Evolutionary conservation across 176 grass and related monocot genomes (phyloP), one percentile per base, ranked within the genome.

Genomic region (Raddia distichophylla): DNA sequence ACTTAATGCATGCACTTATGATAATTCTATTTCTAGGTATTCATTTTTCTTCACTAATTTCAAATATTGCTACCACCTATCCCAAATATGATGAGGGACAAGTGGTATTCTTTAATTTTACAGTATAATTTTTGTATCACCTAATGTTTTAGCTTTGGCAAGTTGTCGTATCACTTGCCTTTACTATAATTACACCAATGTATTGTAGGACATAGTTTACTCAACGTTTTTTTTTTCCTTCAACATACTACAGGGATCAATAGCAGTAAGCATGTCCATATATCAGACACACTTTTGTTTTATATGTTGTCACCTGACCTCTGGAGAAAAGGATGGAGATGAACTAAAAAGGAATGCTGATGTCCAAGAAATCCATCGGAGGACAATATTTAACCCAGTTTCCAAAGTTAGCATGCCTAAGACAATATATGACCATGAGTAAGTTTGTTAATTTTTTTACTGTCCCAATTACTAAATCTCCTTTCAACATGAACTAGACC

Each of bases 231-330:
- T 73, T 15, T 78, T 86, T 51, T 27, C 27, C 18, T 79, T 87
- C 43, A 58, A 70, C 33, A 70, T 90, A 44, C 60, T 92, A 67
- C 92, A 98, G 96, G 96, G 96, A 74, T 95, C 96, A 60, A 90
- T 98, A 93, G 89, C 96, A 33, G 93, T 98, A 79, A 98, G 96
- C 89, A 98, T 98, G 96, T 98, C 96, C 13, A 90, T 98, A 90
- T 85, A 95, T 73, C 93, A 98, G 80, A 95, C 96, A 51, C 79
- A 77, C 48, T 93, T 98, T 82, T 98, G 93, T 73, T 93, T 98
- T 84, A 84, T 95, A 83, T 98, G 96, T 93, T 91, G 88, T 20
- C 96, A 98, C 62, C 91, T 98, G 63, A 95, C 93, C 6, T 93
- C 96, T 70, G 96, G 96, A 79, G 92, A 95, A 64, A 98, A 95